Evolutionary conservation across 1,284 basidiomycete genomes (phyloP), one percentile per base, ranked within the genome.

Genomic region (Cutaneotrichosporon dermatis): DNA sequence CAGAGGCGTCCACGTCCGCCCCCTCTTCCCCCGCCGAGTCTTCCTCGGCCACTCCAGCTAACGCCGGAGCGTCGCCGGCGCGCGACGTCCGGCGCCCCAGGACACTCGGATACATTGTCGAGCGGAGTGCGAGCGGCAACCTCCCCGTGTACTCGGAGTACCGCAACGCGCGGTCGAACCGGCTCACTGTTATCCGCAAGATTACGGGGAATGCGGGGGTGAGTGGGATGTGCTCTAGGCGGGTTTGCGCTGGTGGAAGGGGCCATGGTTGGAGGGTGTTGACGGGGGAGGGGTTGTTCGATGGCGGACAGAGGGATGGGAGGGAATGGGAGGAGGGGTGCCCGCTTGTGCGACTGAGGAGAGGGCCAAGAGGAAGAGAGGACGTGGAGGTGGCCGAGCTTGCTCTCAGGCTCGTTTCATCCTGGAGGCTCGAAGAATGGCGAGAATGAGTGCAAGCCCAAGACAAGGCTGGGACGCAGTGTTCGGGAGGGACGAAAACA

Each of bases 81-180:
- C 25, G 25, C 25, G 25, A 25, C 25, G 25, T 25, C 25, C 25
- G 25, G 25, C 46, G 46, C 46, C 46, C 46, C 33, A 25, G 46
- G 46, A 35, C 46, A 49, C 46, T 49, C 25, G 46, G 46, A 11
- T 70, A 68, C 59, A 37, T 54, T 33, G 60, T 69, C 49, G 53
- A 55, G 37, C 51, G 67, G n/a, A 69, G 63, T 5, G 48, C 46
- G 34, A 54, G 33, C 48, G 67, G 67, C 41, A 52, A 65, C 51
- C 62, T 75, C 41, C 73, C 73, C 11, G 73, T 75, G 15, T 75
- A 75, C 58, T 66, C 69, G 25, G 70, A 71, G 51, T 55, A 67
- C 35, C 63, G 66, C 57, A 70, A 69, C 58, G 71, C 67, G 5
- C 63, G 66, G 25, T 71, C 62, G 36, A 43, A 58, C 40, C 42